Percentiles rank a stretch among this genome's conserved stretches.
Evolutionary conservation across 352 stramenopile genomes (phyloP).

Genomic region (Globisporangium cystogenes): DNA sequence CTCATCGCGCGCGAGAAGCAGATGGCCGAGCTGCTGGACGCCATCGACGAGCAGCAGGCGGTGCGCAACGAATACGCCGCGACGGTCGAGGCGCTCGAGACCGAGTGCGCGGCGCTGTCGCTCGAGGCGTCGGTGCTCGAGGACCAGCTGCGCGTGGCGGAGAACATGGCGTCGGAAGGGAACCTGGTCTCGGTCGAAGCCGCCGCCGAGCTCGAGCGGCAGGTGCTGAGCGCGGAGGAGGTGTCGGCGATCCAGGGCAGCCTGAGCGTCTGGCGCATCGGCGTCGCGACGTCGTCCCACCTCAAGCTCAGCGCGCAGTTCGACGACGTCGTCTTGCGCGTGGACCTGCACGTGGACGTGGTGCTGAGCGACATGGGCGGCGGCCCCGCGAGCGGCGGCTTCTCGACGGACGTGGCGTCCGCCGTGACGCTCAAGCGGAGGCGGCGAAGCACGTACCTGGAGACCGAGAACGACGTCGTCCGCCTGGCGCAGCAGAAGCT

Average conservation of each 20-base stretch:
- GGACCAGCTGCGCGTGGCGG: constrained; percentile 53
- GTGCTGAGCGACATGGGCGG: constrained; percentile 11
- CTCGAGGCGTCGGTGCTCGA: constrained; percentile 63
- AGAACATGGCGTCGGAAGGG: constrained; percentile 23
- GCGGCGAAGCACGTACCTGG: constrained; percentile 24
- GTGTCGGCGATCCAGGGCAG: constrained; percentile 48
- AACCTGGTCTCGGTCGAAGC: constrained; percentile 12
- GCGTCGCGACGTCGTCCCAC: constrained; percentile 34
- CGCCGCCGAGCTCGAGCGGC: constrained; percentile 32
- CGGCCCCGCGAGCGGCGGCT: constrained; percentile 2
- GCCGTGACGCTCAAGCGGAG: constrained; percentile 18
- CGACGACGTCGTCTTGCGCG: constrained; percentile 42
- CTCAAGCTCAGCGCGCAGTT: constrained; percentile 38
- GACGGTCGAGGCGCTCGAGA: constrained; percentile 51
- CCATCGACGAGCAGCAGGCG: constrained; percentile 71
- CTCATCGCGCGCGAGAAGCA: constrained; percentile 69
- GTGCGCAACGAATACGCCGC: constrained; percentile 56
- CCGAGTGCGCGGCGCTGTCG: constrained; percentile 48
- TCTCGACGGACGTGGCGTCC: constrained; percentile 19
- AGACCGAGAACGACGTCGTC: constrained; percentile 37
- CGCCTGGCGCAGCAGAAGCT: constrained; percentile 42
- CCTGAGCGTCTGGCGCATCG: constrained; percentile 41
- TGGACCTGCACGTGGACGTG: constrained; percentile 37
- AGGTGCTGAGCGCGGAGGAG: constrained; percentile 45
- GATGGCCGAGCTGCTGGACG: constrained; percentile 61